Evolutionary conservation across 176 grass and related monocot genomes (phyloP).

Genomic region (Bonia amplexicaulis): DNA sequence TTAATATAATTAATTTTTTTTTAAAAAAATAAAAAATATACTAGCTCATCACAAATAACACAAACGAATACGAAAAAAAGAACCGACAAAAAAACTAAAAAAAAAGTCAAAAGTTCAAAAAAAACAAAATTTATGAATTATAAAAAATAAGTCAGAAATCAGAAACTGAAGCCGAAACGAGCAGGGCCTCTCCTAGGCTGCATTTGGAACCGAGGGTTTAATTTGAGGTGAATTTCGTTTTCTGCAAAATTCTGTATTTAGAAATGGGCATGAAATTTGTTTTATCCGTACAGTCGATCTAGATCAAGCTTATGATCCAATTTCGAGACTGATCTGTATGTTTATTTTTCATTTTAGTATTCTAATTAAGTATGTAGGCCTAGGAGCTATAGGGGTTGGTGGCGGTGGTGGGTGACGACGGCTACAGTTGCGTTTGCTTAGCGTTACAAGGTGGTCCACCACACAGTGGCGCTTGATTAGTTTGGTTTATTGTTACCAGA

Average conservation of each 20-base stretch:
- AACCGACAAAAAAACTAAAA: too few relatives aligned
- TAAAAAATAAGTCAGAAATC: too few relatives aligned
- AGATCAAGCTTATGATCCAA: background rate
- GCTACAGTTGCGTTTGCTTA: conserved; percentile 16
- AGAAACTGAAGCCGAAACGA: background rate
- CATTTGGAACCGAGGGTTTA: background rate
- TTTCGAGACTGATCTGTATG: background rate
- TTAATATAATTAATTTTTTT: too few relatives aligned
- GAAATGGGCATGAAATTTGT: background rate
- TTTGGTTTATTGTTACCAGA: conserved; percentile 11
- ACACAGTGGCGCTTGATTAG: background rate
- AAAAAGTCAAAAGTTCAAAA: too few relatives aligned
- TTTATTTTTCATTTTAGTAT: too few relatives aligned
- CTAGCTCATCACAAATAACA: too few relatives aligned
- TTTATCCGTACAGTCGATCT: background rate
- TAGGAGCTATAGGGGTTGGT: conserved; percentile 18
- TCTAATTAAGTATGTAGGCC: background rate
- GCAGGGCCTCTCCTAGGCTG: background rate
- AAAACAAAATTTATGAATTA: too few relatives aligned
- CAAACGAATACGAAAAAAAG: too few relatives aligned
- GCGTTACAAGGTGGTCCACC: conserved; percentile 22
- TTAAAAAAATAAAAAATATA: too few relatives aligned
- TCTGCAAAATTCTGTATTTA: background rate
- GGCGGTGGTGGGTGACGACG: conserved; percentile 38
- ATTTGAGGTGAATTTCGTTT: background rate